Evolutionary conservation across 176 grass and related monocot genomes (phyloP), one percentile per base, ranked within the genome.

Genomic region (Thinopyrum elongatum): DNA sequence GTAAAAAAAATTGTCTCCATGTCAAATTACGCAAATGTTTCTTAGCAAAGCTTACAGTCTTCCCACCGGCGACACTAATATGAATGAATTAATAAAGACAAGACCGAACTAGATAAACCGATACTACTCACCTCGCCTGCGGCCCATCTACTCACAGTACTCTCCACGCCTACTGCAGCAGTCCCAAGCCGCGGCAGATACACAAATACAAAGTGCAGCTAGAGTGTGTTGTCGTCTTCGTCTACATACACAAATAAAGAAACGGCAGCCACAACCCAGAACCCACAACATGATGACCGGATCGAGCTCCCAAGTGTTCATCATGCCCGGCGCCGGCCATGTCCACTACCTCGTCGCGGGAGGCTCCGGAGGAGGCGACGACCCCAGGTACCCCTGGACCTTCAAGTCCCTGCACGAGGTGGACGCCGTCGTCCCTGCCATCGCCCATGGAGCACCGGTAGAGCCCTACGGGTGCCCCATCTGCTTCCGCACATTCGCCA

Each of bases 401-500:
- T 55, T 67, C 46, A 49, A 39, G 9, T 86, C 88, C 8, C 1
- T 8, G 8, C 88, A 90, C 22, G 79, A 86, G 65, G 7, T 27
- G 3, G 84, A 90, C 41, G 51, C 13, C 65, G 31, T 10, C 0
- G 26, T 59, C 28, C 26, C 73, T 46, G 27, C 73, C 15, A 9
- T 51, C 46, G 6, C 36, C 17, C 23, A 11, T 44, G 42, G 11
- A 44, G 10, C 19, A 5, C 15, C 0, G 68, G 33, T 14, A 25
- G 3, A 27, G 25, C 10, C 39, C 30, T 68, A 59, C 65, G n/a
- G 10, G 0, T 94, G 92, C 62, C 92, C 90, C 12, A 14, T 92
- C 29, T 94, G 92, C 29, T 0, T 60, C n/a, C 82, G 81, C 8
- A 4, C 7, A 12, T 94, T 94, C 28, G 26, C 19, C 74, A 44